These are phyloP conservation scores for Trichoderma aggressivum DNA, from an alignment of 2,329 filamentous ascomycete species.

Conservation along the genomic window DNA sequence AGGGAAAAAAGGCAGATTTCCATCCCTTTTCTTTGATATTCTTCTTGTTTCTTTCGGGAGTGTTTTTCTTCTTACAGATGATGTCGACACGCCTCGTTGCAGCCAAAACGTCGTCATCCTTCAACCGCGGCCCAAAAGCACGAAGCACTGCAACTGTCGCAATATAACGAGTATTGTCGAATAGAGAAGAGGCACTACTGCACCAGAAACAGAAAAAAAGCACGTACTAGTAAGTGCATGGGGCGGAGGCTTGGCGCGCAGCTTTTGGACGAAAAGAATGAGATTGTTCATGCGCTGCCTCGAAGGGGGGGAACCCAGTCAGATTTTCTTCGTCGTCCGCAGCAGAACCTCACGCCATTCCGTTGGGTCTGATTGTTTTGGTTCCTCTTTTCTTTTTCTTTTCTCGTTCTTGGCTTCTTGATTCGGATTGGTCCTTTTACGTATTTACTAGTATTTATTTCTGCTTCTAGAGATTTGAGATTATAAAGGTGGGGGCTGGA, in stretches of 20 bases:
- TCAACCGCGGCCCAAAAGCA: background rate
- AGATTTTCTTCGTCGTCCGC: background rate
- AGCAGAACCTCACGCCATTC: slow-evolving; percentile 4
- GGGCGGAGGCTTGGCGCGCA: background rate
- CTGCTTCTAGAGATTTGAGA: background rate
- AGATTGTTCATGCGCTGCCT: background rate
- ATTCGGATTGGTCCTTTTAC: background rate
- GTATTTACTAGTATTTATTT: background rate
- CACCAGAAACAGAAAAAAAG: background rate
- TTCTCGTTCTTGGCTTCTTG: background rate
- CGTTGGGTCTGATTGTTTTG: background rate
- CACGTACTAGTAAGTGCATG: slow-evolving; percentile 4
- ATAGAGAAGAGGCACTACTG: background rate
- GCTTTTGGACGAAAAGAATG: background rate
- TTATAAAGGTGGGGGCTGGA: background rate
- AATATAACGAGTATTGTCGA: background rate
- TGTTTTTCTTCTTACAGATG: background rate
- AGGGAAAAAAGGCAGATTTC: background rate
- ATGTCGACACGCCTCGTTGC: background rate
- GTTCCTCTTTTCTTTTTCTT: background rate
- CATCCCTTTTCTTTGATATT: background rate
- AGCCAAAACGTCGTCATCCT: background rate
- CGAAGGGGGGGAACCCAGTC: background rate
- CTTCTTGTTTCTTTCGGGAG: background rate
- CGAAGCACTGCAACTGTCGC: background rate